Evolutionary conservation across 1,139 yeast species (phyloP), one percentile per base, ranked within the genome.

Genomic region (Debaryomyces sp.): DNA sequence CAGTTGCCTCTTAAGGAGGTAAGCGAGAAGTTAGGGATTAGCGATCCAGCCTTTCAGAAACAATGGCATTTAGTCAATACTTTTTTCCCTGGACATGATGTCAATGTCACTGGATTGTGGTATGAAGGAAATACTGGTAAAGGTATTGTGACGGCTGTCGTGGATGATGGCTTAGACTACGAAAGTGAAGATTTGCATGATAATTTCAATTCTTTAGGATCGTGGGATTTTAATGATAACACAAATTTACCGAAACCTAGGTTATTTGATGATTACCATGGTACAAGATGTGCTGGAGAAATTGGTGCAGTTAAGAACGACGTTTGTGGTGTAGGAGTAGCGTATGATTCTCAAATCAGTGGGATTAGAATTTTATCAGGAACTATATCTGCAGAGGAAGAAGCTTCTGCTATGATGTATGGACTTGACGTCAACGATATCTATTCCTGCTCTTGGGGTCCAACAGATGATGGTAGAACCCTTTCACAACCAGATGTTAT

Each of bases 371-470:
- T 95, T 52, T 76, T 95, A 43, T 87, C 96, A 0, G 96, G 89
- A 2, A 74, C 79, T 34, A 81, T 95, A 45, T 84, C 95, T 4
- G 76, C 89, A 4, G 96, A 87, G 47, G 96, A 91, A 53, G 99
- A 95, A 67, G 98, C 99, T 0, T 82, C 88, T 1, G 89, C 98
- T 0, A 72, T 95, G 75, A 77, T 88, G 39, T 88, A 87, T 67
- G 95, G 85, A 0, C 73, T 87, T 59, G 92, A 89, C 52, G 77
- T 79, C 9, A 94, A 94, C 64, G 96, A 92, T 66, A 94, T 95
- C 35, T 95, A 90, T 66, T 89, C 97, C 3, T 95, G 99, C 67
- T 90, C 97, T 4, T 95, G 99, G 99, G 99, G 99, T 2, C 99
- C 99, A 1, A 81, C 92, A 1, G 99, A 95, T 66, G 89, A 92